These are phyloP conservation scores for Kalanchoe fedtschenkoi DNA, from an alignment of 164 flowering plant species.

Conservation along the genomic window DNA sequence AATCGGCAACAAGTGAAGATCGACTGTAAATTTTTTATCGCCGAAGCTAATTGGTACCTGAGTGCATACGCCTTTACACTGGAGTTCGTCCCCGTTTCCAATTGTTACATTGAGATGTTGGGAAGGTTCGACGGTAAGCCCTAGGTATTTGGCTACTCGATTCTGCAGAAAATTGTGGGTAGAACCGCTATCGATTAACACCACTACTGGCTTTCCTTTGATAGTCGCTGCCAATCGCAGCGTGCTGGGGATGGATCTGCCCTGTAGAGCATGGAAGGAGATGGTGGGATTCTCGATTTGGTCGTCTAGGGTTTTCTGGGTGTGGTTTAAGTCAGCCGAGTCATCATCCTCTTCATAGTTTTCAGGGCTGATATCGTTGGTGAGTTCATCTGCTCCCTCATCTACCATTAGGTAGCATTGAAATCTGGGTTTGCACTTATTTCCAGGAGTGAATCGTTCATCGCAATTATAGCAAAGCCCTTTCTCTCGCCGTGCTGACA, in stretches of 20 bases:
- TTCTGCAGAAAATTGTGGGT: constrained; percentile 12
- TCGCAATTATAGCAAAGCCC: constrained; percentile 20
- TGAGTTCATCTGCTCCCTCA: not conserved
- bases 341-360: constrained; percentile 13
- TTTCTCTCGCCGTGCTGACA: no score
- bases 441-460: constrained; percentile 9
- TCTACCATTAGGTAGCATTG: not conserved
- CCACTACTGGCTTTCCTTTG: not conserved
- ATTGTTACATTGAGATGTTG: constrained; percentile 7
- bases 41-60: constrained; percentile 5
- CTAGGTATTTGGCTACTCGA: not conserved
- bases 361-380: not conserved
- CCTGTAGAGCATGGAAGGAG: constrained; percentile 11
- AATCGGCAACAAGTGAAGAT: no score
- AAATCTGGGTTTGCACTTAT: no score
- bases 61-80: not conserved
- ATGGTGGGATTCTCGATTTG: not conserved
- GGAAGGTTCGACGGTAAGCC: not conserved
- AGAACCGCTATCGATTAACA: constrained; percentile 7
- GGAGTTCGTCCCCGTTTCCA: not conserved
- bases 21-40: no score
- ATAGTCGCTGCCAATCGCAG: not conserved
- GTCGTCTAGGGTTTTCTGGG: no score
- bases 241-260: not conserved
- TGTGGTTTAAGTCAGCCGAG: no score